Evolutionary conservation across 2,329 filamentous ascomycete genomes (phyloP), one percentile per base, ranked within the genome.

Genomic region (Fusarium udum): DNA sequence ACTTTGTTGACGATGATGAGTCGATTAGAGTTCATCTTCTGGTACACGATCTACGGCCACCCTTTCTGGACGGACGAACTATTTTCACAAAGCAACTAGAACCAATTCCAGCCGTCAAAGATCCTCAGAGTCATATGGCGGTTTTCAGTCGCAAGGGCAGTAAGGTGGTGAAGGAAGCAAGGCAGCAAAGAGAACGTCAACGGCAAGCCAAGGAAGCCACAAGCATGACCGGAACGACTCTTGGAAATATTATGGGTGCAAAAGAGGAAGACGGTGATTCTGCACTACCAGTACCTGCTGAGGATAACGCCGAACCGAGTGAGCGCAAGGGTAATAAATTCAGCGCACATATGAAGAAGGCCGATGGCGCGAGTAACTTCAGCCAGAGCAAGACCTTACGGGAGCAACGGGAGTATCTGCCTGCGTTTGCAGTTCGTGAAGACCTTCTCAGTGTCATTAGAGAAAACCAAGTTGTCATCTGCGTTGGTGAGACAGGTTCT

Each of bases 51-150:
- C 87, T 99, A 42, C 93, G 94, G 72, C 96, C 96, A 15, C 97
- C 96, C 0, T 99, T 99, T 79, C 85, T 99, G 53, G 95, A 99
- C 83, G 96, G 96, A 31, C 91, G 95, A 77, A 98, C 92, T 26
- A 93, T 99, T 64, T 99, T 99, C 81, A 99, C 96, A 7, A 98
- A 98, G 82, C 97, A 99, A 82, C 82, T 98, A 28, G 96, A 99
- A 67, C 97, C 96, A 0, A 93, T 99, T 2, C 94, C 95, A 1
- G 97, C 96, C 1, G 93, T 99, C 20, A 90, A 93, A 59, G 96
- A 99, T 80, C 92, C 93, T 32, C 95, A 98, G 82, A 99, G 97
- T 80, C 96, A 99, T 79, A 97, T 99, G 96, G 96, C 96, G 3
- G 95, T 99, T 3, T 98, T 98, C 78, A 97, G 95, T 83, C 90